These are phyloP conservation scores for Simplicillium sp. DNA, from an alignment of 2,329 filamentous ascomycete genomes.

Conservation along the genomic window DNA sequence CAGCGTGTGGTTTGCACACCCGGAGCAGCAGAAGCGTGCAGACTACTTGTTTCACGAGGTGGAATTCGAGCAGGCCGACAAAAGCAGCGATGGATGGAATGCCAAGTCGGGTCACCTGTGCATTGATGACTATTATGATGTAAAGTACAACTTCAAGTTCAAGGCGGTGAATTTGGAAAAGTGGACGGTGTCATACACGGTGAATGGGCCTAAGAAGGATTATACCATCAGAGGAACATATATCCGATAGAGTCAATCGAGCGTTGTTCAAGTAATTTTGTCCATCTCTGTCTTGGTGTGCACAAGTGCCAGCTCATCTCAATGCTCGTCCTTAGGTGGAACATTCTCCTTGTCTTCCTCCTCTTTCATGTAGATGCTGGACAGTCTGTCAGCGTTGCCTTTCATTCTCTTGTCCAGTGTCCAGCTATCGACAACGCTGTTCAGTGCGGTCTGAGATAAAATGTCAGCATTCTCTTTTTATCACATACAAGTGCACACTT, in stretches of 20 bases:
- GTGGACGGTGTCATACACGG: slow-evolving; percentile 55
- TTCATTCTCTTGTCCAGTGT: too few relatives aligned
- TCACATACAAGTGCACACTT: too few relatives aligned
- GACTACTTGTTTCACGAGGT: slow-evolving; percentile 71
- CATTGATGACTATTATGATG: slow-evolving; percentile 61
- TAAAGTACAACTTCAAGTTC: slow-evolving; percentile 58
- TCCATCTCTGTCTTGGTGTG: slow-evolving; percentile 14
- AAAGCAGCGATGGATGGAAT: slow-evolving; percentile 38
- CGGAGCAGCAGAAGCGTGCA: slow-evolving; percentile 49
- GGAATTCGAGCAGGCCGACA: slow-evolving; percentile 41
- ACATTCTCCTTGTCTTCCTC: too few relatives aligned
- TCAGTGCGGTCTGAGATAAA: too few relatives aligned
- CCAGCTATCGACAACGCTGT: too few relatives aligned
- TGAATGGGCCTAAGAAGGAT: slow-evolving; percentile 65
- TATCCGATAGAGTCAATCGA: slow-evolving; percentile 21
- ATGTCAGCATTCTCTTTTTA: too few relatives aligned
- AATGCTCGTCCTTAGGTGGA: too few relatives aligned
- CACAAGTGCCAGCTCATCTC: neutral
- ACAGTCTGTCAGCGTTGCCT: too few relatives aligned
- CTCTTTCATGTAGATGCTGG: too few relatives aligned
- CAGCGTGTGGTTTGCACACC: slow-evolving; percentile 65
- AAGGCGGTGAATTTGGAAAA: slow-evolving; percentile 43
- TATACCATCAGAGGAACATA: slow-evolving; percentile 53
- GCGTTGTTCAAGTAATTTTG: neutral
- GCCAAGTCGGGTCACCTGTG: slow-evolving; percentile 63